Conservation (phyloP, 164 flowering plant genomes). For the Warburgia ugandensis region DNA sequence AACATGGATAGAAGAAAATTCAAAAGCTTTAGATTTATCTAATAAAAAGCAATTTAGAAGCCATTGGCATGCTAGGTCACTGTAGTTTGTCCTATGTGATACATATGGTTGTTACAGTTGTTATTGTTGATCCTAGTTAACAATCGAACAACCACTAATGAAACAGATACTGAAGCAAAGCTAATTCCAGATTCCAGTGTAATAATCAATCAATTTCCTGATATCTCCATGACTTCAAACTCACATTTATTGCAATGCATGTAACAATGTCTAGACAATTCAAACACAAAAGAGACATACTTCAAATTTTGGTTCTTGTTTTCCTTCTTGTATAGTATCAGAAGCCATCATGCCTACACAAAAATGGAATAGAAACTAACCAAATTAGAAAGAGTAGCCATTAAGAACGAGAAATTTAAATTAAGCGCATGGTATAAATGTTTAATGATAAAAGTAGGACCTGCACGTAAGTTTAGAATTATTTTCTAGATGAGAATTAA, state of each 20-base stretch:
- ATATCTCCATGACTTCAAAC: background rate
- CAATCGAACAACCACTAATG: background rate
- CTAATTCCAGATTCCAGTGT: background rate
- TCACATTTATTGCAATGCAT: background rate
- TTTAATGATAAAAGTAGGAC: background rate
- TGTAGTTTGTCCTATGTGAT: no score
- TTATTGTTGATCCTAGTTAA: background rate
- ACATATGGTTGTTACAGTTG: no score
- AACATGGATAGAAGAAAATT: no score
- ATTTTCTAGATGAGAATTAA: no score
- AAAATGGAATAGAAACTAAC: background rate
- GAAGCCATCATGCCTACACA: constrained; percentile 30
- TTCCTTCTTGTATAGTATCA: constrained; percentile 17
- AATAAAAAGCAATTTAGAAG: no score
- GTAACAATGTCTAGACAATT: background rate
- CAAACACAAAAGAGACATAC: constrained; percentile 28
- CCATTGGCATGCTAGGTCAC: no score
- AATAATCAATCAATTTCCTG: background rate
- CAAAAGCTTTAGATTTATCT: no score
- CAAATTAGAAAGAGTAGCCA: background rate
- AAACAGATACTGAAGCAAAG: background rate
- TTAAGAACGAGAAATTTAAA: background rate
- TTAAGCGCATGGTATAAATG: background rate
- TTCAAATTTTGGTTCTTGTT: constrained; percentile 23
- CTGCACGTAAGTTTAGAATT: no score